Conservation (phyloP, 2,329 filamentous ascomycete genomes). For the Cordyceps fumosorosea region DNA sequence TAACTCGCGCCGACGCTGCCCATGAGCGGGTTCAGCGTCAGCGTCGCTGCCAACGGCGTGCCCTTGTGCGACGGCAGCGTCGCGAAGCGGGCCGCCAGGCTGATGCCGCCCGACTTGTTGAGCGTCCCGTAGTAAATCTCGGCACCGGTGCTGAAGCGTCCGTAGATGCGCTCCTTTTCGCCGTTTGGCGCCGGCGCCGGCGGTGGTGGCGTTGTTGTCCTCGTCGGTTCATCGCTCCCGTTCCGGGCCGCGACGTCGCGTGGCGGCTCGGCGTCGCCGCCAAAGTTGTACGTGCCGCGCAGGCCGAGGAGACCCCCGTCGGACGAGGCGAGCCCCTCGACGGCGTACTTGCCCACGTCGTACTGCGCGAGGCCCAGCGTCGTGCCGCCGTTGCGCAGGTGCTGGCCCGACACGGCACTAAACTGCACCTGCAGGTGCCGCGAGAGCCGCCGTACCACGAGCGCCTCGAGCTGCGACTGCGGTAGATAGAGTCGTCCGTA, state of each 20-base stretch:
- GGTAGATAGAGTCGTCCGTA: conserved; percentile 80
- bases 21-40: conserved; percentile 91
- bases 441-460: conserved; percentile 73
- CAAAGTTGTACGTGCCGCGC: conserved; percentile 91
- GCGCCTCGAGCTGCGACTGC: conserved; percentile 75
- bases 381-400: conserved; percentile 68
- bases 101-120: conserved; percentile 90
- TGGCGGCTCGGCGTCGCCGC: conserved; percentile 52
- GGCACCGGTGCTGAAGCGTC: conserved; percentile 81
- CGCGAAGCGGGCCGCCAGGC: conserved; percentile 80
- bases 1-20: conserved; percentile 89
- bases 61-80: conserved; percentile 75
- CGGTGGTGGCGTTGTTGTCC: neutral
- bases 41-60: conserved; percentile 86
- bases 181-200: conserved; percentile 5
- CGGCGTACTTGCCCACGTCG: conserved; percentile 78
- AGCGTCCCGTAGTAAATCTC: conserved; percentile 94
- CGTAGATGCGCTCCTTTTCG: conserved; percentile 59
- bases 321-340: conserved; percentile 86
- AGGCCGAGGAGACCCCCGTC: conserved; percentile 85
- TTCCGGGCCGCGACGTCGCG: neutral
- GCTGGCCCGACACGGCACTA: conserved; percentile 67
- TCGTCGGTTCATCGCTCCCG: neutral
- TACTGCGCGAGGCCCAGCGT: conserved; percentile 69
- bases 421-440: conserved; percentile 74